Evolutionary conservation across 2,329 filamentous ascomycete genomes (phyloP).

Genomic region (Aspergillus intermedius): DNA sequence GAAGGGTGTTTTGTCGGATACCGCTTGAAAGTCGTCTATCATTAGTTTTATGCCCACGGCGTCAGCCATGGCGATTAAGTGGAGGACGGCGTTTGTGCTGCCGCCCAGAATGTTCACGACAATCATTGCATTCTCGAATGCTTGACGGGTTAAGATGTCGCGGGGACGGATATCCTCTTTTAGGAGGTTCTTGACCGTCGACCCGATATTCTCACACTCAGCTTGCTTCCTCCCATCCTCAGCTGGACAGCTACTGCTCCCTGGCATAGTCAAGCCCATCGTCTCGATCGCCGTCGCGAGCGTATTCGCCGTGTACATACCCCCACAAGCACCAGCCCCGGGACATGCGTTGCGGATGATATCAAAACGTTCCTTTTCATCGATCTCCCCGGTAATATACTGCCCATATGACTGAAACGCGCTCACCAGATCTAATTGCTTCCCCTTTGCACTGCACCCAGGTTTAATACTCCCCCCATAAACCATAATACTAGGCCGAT

Average conservation of each 20-base stretch:
- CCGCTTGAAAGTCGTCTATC: slow-evolving; percentile 69
- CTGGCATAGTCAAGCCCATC: slow-evolving; percentile 66
- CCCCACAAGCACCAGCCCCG: slow-evolving; percentile 72
- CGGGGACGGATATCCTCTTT: slow-evolving; percentile 65
- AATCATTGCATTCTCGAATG: slow-evolving; percentile 75
- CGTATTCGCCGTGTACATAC: slow-evolving; percentile 70
- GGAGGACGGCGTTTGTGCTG: slow-evolving; percentile 74
- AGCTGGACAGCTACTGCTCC: slow-evolving; percentile 68
- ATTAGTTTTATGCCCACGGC: slow-evolving; percentile 69
- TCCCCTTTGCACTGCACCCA: slow-evolving; percentile 63
- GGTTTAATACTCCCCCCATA: slow-evolving; percentile 89
- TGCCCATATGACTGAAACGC: slow-evolving; percentile 94
- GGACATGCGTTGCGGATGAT: slow-evolving; percentile 48
- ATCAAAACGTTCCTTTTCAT: slow-evolving; percentile 9
- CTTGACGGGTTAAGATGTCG: slow-evolving; percentile 68
- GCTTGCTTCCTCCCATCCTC: slow-evolving; percentile 60
- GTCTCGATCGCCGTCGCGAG: slow-evolving; percentile 64
- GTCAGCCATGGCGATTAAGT: slow-evolving; percentile 73
- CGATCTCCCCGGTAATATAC: slow-evolving; percentile 51
- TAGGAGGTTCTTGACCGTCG: slow-evolving; percentile 63
- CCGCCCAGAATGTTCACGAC: slow-evolving; percentile 71
- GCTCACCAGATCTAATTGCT: slow-evolving; percentile 81
- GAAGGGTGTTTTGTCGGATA: slow-evolving; percentile 64
- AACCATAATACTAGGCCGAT: slow-evolving; percentile 88
- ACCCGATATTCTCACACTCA: slow-evolving; percentile 63